Base-by-base conservation (phyloP, 2,329 filamentous ascomycete species). In the Pseudopyricularia cyperi region DNA sequence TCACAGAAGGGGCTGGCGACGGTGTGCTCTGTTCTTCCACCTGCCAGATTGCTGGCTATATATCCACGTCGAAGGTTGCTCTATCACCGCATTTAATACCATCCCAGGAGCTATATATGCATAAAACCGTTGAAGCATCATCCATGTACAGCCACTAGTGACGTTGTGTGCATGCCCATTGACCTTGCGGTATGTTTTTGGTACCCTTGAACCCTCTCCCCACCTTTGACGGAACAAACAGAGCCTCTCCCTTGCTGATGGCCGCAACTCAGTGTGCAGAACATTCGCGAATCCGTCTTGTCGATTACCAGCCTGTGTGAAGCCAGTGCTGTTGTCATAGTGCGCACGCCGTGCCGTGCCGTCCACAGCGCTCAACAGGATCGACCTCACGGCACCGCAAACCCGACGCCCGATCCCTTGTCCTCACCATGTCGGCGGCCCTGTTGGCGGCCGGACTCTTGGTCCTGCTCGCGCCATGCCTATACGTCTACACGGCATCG, bases 401-500 rank as follows among this genome's bases (percentile, higher is more conserved):
- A 30, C 26, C 26, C 22, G 17, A 44, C 19, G 14, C 3, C 17
- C 37, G 24, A 26, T 7, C 9, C 19, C 22, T 19, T n/a, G 35
- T 17, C 12, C 19, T 44, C 8, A 49, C 19, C 15, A 51, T 51
- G 50, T 51, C 50, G 39, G 9, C 19, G 8, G 7, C 37, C 28
- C 51, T 57, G 32, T 32, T 50, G 17, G 37, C 54, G 17, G 57
- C 66, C 48, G 62, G 70, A 54, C 60, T 73, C 57, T 58, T 76
- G 48, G 61, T 64, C 55, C 62, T 70, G 28, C 59, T 68, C 49
- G 57, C 68, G 33, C 75, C 76, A 3, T 62, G 71, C 52, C 63
- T 80, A 48, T 80, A 80, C 68, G 69, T 72, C 56, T 76, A 75
- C 65, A 72, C 72, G 3, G 70, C 68, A 26, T 66, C 68, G 42